Base-by-base conservation (phyloP, 805 yeast genomes). In the Candida easanensis region DNA sequence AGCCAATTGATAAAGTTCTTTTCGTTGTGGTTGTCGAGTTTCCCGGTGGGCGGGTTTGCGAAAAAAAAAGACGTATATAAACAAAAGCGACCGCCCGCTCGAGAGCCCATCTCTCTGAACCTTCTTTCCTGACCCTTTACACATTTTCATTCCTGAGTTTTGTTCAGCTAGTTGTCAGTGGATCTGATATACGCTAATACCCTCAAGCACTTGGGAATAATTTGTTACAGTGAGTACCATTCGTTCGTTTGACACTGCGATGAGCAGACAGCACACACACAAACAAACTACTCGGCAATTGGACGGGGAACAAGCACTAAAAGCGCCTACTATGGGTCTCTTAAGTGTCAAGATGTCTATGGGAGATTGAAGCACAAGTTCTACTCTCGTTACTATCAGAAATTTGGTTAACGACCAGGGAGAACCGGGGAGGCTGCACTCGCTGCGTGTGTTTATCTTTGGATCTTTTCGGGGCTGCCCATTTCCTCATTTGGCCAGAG, bases 101-200 rank as follows among this genome's bases (percentile, higher is more conserved):
- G 7, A 10, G 11, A 4, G n/a, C 20, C 17, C n/a, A 10, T 32
- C 15, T 14, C 28, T 7, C 25, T 9, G 14, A 28, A 28, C 13
- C 8, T 34, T 13, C 25, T 35, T 38, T 33, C 33, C 44, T 34
- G 25, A 22, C 18, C 41, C 34, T 25, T 41, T 39, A 38, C 42
- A 41, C 48, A 45, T 38, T 38, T 41, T 38, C 43, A 44, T 41
- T 41, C 45, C 49, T 41, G 45, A 45, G 47, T 38, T 36, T 17
- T 27, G 38, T 43, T 41, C 31, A 22, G 25, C 35, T 35, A 27
- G 27, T 34, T 34, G 42, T 38, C 42, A 38, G 31, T 28, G 4
- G 31, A n/a, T 28, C 43, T 33, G 43, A 33, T 34, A 20, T 11
- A 22, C 26, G n/a, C 44, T 18, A 23, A 36, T 21, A 23, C 19